Conservation (phyloP, 495 filamentous ascomycete species). For the Hypoxylon crocopeplum region DNA sequence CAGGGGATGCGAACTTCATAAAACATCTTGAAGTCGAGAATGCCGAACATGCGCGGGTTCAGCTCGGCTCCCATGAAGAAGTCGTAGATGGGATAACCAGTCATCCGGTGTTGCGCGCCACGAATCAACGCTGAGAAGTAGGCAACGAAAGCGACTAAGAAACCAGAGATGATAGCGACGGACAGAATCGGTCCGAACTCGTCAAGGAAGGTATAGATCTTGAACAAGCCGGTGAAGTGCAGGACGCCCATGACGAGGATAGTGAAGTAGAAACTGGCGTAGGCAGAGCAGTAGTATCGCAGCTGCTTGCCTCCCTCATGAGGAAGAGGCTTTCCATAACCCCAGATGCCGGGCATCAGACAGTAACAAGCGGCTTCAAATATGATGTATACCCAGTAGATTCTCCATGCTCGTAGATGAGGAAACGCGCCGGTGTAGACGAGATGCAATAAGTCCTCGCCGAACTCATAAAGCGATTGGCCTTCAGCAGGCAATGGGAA, state of each 20-base stretch:
- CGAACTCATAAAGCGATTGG: slow-evolving; percentile 72
- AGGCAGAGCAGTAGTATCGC: slow-evolving; percentile 89
- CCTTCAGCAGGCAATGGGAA: slow-evolving; percentile 71
- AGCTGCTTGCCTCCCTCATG: slow-evolving; percentile 84
- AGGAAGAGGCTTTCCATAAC: slow-evolving; percentile 83
- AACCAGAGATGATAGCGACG: slow-evolving; percentile 90
- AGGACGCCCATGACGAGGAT: slow-evolving; percentile 70
- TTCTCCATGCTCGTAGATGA: slow-evolving; percentile 77
- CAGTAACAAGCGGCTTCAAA: slow-evolving; percentile 84
- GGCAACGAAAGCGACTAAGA: slow-evolving; percentile 76
- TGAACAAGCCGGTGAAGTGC: slow-evolving; percentile 84
- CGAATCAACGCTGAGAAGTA: slow-evolving; percentile 83
- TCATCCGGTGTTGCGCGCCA: slow-evolving; percentile 90
- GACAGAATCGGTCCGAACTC: slow-evolving; percentile 91
- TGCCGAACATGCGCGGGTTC: slow-evolving; percentile 92
- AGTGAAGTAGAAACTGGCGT: slow-evolving; percentile 86
- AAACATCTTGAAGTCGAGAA: slow-evolving; percentile 99
- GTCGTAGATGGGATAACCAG: slow-evolving; percentile 88
- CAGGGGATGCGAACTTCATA: slow-evolving; percentile 97
- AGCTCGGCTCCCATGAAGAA: slow-evolving; percentile 99
- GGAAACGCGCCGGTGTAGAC: slow-evolving; percentile 85
- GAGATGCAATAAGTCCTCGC: slow-evolving; percentile 67
- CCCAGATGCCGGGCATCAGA: slow-evolving; percentile 80
- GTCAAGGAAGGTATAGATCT: slow-evolving; percentile 91
- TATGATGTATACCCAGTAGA: slow-evolving; percentile 92